Evolutionary conservation across 805 yeast genomes (phyloP), one percentile per base, ranked within the genome.

Genomic region (Saccharomycopsis sp.): DNA sequence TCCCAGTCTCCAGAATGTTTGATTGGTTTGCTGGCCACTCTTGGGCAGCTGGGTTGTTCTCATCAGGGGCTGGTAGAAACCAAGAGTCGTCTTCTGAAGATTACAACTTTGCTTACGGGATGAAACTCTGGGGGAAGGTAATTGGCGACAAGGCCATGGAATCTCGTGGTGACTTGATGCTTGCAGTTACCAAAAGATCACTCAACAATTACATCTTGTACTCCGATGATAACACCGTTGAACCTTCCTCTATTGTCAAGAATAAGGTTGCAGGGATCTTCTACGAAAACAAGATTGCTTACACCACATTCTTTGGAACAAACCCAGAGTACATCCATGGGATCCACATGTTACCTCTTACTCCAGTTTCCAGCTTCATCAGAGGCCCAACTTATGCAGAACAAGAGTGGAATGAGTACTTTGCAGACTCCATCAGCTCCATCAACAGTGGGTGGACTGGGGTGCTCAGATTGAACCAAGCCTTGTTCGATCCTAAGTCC

Each of bases 1-100:
- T 78, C 66, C 88, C 89, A 3, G 73, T 69, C 7, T 74, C 68
- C 30, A 67, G 88, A 46, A 63, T 67, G 41, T 82, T 80, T 58
- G 87, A 80, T 56, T 81, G 82, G 75, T 81, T 58, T 58, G 61
- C 65, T 48, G 88, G 89, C 5, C 89, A 81, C 53, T 73, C 82
- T 21, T 78, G 83, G 77, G 87, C 88, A 6, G 70, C 72, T 48
- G 89, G 89, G 2, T 53, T 81, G 17, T 73, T 69, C 52, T 71
- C 67, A 9, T 65, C 73, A 33, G 75, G 71, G 2, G 84, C 78
- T 54, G 87, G 88, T 30, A 74, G 77, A 49, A 80, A 80, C 53
- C 80, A 79, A 55, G 87, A 79, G 54, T 72, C 81, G 8, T 60
- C 80, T 13, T 73, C 82, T 31, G 89, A 82, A 54, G 89, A 81